A percentile compares a stretch with the other conserved stretches of the same genome.
These are phyloP conservation scores for Sporothrix protearum DNA, from an alignment of 2,329 filamentous ascomycete genomes.

Conservation along the genomic window DNA sequence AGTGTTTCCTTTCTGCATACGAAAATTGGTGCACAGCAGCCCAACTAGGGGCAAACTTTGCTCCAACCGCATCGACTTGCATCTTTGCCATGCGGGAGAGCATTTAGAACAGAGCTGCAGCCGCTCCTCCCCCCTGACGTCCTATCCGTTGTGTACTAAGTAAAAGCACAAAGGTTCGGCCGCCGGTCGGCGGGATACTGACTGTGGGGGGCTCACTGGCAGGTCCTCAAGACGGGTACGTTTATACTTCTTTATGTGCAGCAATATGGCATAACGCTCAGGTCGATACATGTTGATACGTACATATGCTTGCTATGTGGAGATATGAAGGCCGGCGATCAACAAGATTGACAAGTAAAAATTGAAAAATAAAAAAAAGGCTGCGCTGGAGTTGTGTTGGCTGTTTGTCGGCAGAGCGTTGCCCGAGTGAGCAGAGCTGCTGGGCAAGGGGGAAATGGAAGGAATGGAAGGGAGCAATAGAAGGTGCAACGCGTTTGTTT, in stretches of 20 bases:
- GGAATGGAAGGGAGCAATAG: background rate
- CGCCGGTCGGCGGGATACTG: slow-evolving; percentile 1
- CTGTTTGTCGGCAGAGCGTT: background rate
- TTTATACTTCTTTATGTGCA: background rate
- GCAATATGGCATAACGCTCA: background rate
- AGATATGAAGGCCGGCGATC: background rate
- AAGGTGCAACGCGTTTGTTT: background rate
- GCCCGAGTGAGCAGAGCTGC: background rate
- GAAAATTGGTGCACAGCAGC: background rate
- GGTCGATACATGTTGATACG: background rate
- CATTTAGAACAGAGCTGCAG: slow-evolving; percentile 6
- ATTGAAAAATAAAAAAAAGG: background rate
- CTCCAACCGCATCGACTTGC: background rate
- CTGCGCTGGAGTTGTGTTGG: background rate
- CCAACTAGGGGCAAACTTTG: background rate
- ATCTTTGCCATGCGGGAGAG: background rate
- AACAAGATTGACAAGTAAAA: background rate
- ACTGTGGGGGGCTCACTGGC: background rate
- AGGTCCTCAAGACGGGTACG: background rate
- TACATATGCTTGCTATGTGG: background rate
- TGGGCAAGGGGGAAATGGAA: background rate
- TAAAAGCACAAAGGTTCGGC: background rate
- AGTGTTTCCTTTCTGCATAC: background rate
- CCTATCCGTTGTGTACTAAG: background rate
- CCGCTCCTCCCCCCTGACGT: background rate